Evolutionary conservation across 1,284 basidiomycete species (phyloP), one percentile per base, ranked within the genome.

Genomic region (Pascua guehoae): DNA sequence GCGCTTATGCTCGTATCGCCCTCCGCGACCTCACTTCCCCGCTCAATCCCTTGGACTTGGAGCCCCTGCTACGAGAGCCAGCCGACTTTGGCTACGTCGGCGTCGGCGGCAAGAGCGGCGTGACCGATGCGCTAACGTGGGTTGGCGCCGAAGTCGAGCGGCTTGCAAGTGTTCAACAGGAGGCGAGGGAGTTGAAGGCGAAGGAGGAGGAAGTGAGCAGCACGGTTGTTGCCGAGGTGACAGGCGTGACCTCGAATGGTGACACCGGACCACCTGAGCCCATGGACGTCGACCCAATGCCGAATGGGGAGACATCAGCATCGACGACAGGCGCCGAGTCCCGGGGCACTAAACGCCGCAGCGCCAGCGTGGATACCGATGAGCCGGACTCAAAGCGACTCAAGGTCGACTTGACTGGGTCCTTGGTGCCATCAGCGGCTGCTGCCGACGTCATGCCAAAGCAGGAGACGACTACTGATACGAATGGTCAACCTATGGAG

Each of bases 11-110:
- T 5, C 63, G 65, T 12, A 46, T 65, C 2, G 67, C 67, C 0
- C 57, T 75, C 12, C 56, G 63, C 47, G 42, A 66, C 8, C 52
- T 73, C 17, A 65, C 68, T 0, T 54, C 56, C 5, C 57, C 67
- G 1, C 12, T 54, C 16, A 67, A 70, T 47, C 68, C 68, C 0
- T 64, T 75, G 49, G 67, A 75, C 54, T 66, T 75, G 40, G 52
- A 64, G 14, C 65, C 70, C 11, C 56, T 75, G 18, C 65, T 75
- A 14, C 57, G 60, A 14, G 56, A 64, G 24, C 67, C 67, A 5
- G 47, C 52, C 39, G 73, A 75, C 54, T 75, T 75, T 50, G 40
- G 63, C 41, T 65, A 69, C 56, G 53, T 54, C 12, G 71, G 72
- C 12, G 57, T 69, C 4, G 69, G 70, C 11, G 66, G 62, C 8